A percentile compares a stretch with the other conserved stretches of the same genome.
Evolutionary conservation across 495 filamentous ascomycete genomes (phyloP).

Genomic region (Darksidea phi): DNA sequence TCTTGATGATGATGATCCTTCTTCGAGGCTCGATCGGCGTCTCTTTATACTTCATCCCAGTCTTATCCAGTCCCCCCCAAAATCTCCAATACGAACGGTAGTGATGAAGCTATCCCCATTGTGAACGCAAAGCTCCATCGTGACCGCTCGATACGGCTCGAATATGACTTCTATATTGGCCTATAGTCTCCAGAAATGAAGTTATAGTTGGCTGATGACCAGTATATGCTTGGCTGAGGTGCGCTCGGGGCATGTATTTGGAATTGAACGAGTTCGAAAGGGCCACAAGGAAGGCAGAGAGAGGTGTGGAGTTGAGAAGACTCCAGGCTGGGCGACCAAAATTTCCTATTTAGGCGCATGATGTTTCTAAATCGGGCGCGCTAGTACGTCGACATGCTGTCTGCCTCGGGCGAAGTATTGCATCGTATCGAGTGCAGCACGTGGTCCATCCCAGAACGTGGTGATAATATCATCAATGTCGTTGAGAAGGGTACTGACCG

Average conservation of each 20-base stretch:
- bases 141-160: not conserved
- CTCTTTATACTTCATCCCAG: conserved; percentile 27
- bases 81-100: not conserved
- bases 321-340: not conserved
- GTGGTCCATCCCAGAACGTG: not conserved
- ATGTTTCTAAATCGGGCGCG: conserved; percentile 11
- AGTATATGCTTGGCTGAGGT: not conserved
- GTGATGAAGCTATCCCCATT: not conserved
- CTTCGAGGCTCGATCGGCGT: conserved; percentile 2
- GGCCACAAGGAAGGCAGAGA: not conserved
- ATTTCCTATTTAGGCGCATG: conserved; percentile 7
- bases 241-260: conserved; percentile 6
- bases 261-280: not conserved
- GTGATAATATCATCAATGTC: not conserved
- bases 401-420: conserved; percentile 2
- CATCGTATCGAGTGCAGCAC: conserved; percentile 1
- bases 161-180: conserved; percentile 8
- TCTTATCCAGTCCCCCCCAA: not conserved
- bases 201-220: conserved; percentile 8
- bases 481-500: not conserved
- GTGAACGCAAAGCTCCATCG: not conserved
- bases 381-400: not conserved
- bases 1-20: conserved; percentile 11
- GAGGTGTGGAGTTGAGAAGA: not conserved
- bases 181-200: conserved; percentile 16